Conservation (phyloP, 2,329 filamentous ascomycete genomes). For the Drechslerella coelobrocha region DNA sequence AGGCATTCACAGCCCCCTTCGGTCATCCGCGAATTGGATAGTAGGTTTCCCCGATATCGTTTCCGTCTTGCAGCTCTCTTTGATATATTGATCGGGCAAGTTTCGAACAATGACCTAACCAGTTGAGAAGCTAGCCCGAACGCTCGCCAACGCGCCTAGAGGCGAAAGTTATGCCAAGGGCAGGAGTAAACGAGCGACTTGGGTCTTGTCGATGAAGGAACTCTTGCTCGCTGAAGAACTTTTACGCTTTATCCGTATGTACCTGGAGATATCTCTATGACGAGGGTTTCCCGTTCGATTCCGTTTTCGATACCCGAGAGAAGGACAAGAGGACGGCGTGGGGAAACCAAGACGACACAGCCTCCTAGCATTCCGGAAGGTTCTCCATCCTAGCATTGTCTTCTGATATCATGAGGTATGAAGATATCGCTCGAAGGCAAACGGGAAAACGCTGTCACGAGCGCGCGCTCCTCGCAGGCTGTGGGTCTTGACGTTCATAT, state of each 20-base stretch:
- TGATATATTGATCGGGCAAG: neutral
- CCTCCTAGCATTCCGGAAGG: slow-evolving; percentile 18
- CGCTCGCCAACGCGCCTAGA: slow-evolving; percentile 1
- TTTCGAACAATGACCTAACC: neutral
- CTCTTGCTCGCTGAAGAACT: neutral
- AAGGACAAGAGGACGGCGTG: neutral
- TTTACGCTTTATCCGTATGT: neutral
- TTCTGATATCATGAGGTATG: neutral
- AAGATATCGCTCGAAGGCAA: neutral
- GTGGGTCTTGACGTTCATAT: neutral
- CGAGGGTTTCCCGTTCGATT: neutral
- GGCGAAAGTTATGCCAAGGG: neutral
- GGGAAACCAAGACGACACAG: slow-evolving; percentile 24
- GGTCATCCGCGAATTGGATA: slow-evolving; percentile 19
- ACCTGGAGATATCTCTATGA: neutral
- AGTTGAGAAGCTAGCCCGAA: neutral
- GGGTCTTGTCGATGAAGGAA: slow-evolving; percentile 3
- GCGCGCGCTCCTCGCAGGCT: neutral
- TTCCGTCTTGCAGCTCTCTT: neutral
- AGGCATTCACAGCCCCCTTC: slow-evolving; percentile 39
- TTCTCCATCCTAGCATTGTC: slow-evolving; percentile 11
- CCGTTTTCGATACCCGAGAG: neutral
- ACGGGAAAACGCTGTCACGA: slow-evolving; percentile 15
- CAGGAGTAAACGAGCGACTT: neutral
- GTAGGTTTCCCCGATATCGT: slow-evolving; percentile 2